Conservation (phyloP, 2,329 filamentous ascomycete species). For the Botrytis elliptica region DNA sequence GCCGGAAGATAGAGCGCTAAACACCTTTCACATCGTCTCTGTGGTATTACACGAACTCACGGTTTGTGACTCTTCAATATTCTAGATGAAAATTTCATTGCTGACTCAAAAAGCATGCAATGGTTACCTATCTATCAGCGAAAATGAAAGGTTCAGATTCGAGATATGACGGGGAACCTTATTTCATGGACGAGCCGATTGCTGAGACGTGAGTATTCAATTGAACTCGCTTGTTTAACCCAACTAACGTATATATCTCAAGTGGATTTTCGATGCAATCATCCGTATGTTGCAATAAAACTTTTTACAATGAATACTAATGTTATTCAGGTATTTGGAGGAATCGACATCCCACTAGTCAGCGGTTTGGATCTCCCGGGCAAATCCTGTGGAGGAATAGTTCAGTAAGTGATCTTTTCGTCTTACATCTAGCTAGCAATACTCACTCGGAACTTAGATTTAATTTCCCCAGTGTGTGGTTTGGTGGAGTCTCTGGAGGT, state of each 20-base stretch:
- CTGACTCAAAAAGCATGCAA: not conserved
- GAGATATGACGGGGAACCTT: not conserved
- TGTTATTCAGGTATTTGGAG: not conserved
- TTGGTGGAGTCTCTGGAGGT: not conserved
- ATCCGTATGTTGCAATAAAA: not conserved
- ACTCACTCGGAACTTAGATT: not conserved
- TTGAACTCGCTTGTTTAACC: not conserved
- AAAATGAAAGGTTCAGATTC: not conserved
- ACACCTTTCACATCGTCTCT: not conserved
- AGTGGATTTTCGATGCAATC: conserved; percentile 3
- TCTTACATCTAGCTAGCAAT: not conserved
- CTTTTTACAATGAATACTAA: not conserved
- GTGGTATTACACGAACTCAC: not conserved
- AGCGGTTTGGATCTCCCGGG: not conserved
- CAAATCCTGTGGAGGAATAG: not conserved
- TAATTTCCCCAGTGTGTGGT: not conserved
- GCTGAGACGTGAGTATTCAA: not conserved
- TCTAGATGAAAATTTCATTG: too few relatives aligned
- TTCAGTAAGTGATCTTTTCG: not conserved
- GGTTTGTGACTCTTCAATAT: not conserved
- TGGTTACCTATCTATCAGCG: not conserved
- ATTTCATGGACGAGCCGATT: not conserved
- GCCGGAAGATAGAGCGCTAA: not conserved
- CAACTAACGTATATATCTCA: not conserved
- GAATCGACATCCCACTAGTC: not conserved